Conservation (phyloP, 225 moss, liverwort and hornwort genomes). For the Lunularia cruciata region DNA sequence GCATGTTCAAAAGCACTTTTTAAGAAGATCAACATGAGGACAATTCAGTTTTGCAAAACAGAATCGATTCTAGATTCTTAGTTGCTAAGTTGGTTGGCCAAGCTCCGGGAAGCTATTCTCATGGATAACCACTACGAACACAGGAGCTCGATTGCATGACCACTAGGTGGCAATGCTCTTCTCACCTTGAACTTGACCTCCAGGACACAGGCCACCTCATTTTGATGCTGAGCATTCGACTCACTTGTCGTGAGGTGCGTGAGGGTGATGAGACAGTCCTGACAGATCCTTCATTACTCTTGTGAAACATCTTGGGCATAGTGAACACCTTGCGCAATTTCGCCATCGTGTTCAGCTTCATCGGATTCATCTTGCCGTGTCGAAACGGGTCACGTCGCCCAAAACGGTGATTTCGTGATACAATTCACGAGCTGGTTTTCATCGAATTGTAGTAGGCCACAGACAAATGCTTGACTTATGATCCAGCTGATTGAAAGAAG, state of each 20-base stretch:
- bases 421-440: background rate
- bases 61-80: background rate
- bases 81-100: background rate
- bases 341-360: constrained; percentile 2
- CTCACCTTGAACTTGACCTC: background rate
- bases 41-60: constrained; percentile 6
- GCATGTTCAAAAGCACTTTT: no score
- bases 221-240: background rate
- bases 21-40: background rate
- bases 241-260: background rate
- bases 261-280: background rate
- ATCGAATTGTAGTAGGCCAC: background rate
- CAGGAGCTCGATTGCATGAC: no score
- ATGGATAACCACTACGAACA: background rate
- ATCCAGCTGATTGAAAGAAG: no score
- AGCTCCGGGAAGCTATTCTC: background rate
- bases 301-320: constrained; percentile 8
- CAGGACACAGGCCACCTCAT: background rate
- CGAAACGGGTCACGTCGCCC: background rate
- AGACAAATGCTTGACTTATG: background rate
- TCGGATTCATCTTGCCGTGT: background rate
- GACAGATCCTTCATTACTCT: background rate
- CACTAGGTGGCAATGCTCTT: background rate
- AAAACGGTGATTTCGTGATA: background rate
- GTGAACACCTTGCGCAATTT: constrained; percentile 12